Evolutionary conservation across 1,284 basidiomycete genomes (phyloP), one percentile per base, ranked within the genome.

Genomic region (Amylostereum chailletii): DNA sequence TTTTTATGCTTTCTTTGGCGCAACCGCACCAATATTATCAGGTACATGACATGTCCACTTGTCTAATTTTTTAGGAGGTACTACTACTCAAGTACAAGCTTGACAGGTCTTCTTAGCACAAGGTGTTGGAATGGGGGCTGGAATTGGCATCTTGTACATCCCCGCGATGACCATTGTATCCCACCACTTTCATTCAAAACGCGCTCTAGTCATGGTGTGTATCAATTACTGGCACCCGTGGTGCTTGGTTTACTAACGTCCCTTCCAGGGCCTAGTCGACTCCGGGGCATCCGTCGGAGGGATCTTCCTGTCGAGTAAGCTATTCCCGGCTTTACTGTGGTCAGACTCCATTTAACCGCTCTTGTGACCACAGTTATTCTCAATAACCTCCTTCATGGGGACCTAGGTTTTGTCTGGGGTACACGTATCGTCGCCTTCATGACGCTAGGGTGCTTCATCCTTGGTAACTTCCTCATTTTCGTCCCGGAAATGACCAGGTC

Each of bases 361-460:
- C 6, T 34, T 26, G 31, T 3, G 19, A 19, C 8, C 8, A 5
- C 38, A 57, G 58, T 60, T 42, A 53, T 60, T 39, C 47, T 60
- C n/a, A 59, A 59, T 44, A 48, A 57, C 40, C 48, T 59, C 29
- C 48, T 60, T 19, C 53, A 58, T 41, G 55, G 54, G 6, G 42
- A 46, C 3, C 48, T 58, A 41, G 60, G 60, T 3, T 62, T 62
- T 46, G 51, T 48, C 11, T 58, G 55, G 53, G 56, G 58, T 32
- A 51, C 58, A n/a, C 58, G 60, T 31, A 51, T 51, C 19, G 52
- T 53, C 30, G 58, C 52, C 5, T 57, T 58, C 39, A 51, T 61
- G 34, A 56, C 51, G n/a, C 51, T 59, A 3, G 51, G 50, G 29
- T 57, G 55, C 46, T 55, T 62, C 49, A 32, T 55, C 8, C 11